Percentiles rank a stretch among this genome's conserved stretches.
Evolutionary conservation across 2,329 filamentous ascomycete species (phyloP).

Genomic region (Exophiala sp.): DNA sequence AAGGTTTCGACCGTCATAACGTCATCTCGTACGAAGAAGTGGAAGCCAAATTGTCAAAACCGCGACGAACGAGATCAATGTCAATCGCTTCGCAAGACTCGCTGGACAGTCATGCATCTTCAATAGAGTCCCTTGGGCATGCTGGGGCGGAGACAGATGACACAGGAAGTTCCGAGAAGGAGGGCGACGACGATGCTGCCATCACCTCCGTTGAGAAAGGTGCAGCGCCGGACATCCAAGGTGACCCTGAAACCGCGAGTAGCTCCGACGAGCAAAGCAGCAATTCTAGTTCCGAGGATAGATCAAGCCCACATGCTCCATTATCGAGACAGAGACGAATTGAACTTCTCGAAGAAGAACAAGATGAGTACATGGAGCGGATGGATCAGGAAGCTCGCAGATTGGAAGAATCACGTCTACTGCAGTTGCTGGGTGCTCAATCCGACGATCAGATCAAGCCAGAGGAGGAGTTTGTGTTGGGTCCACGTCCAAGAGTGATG

Average conservation of each 20-base stretch:
- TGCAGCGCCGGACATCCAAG: background rate
- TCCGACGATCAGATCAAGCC: slow-evolving; percentile 22
- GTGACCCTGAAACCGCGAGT: background rate
- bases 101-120: background rate
- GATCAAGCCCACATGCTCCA: slow-evolving; percentile 6
- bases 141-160: background rate
- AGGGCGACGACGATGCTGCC: background rate
- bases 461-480: slow-evolving; percentile 25
- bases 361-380: slow-evolving; percentile 43
- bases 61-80: slow-evolving; percentile 7
- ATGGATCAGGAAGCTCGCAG: slow-evolving; percentile 44
- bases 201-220: background rate
- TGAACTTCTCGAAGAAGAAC: slow-evolving; percentile 29
- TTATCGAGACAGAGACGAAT: slow-evolving; percentile 7
- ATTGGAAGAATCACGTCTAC: slow-evolving; percentile 44
- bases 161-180: background rate
- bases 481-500: slow-evolving; percentile 26
- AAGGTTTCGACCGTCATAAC: slow-evolving; percentile 7
- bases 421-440: slow-evolving; percentile 38
- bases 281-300: background rate
- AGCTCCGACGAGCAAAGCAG: background rate
- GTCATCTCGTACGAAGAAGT: slow-evolving; percentile 24
- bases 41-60: slow-evolving; percentile 25
- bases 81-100: slow-evolving; percentile 3
- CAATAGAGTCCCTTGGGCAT: background rate